Conservation (phyloP, 1,139 yeast species). For the Geotrichum carabidarum region DNA sequence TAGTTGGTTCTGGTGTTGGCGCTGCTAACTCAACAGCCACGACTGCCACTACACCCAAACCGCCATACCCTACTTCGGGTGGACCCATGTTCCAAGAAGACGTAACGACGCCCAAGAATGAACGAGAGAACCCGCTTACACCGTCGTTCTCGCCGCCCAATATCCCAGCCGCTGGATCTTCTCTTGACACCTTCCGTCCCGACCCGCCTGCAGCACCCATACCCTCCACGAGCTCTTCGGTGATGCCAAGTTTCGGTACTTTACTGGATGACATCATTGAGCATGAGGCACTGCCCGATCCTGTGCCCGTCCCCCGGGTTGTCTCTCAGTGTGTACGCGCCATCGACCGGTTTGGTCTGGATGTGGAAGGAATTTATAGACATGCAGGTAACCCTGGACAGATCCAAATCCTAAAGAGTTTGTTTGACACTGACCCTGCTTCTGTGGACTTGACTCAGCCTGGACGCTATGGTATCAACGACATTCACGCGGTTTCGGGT, state of each 20-base stretch:
- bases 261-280: constrained; percentile 70
- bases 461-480: constrained; percentile 42
- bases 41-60: neutral
- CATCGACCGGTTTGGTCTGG: constrained; percentile 75
- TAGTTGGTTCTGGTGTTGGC: neutral
- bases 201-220: neutral
- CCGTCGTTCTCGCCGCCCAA: neutral
- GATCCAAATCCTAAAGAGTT: constrained; percentile 66
- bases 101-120: neutral
- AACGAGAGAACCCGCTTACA: neutral
- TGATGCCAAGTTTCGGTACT: constrained; percentile 61
- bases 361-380: constrained; percentile 84
- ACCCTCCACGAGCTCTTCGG: neutral
- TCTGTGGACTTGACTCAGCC: constrained; percentile 54
- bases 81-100: neutral
- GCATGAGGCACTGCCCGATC: constrained; percentile 61
- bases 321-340: constrained; percentile 85
- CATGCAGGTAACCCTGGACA: constrained; percentile 74
- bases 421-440: constrained; percentile 74
- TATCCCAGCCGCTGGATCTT: neutral
- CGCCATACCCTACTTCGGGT: neutral
- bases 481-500: constrained; percentile 58
- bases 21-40: neutral
- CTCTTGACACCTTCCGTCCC: neutral
- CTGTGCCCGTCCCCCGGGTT: constrained; percentile 62